These are phyloP conservation scores for Glaciozyma antarctica DNA, from an alignment of 768 basidiomycete genomes.

Conservation along the genomic window DNA sequence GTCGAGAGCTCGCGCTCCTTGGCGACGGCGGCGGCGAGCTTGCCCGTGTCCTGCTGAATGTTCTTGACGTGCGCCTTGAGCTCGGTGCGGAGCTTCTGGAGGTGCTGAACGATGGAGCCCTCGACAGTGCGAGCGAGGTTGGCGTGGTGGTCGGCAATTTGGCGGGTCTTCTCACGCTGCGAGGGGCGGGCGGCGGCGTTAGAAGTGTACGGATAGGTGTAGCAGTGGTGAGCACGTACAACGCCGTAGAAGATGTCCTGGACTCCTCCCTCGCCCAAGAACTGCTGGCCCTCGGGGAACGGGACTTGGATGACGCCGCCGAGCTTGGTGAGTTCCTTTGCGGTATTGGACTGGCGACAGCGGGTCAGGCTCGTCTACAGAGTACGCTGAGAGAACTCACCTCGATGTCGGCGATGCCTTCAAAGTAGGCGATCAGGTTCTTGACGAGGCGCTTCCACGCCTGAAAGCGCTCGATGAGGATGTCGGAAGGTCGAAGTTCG, in stretches of 20 bases:
- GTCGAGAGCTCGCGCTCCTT: slow-evolving; percentile 84
- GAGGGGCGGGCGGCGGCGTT: not conserved
- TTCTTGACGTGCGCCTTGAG: slow-evolving; percentile 92
- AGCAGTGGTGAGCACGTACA: slow-evolving; percentile 11
- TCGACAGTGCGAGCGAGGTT: slow-evolving; percentile 94
- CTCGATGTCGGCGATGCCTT: slow-evolving; percentile 71
- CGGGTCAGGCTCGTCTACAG: not conserved
- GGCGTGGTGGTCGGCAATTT: slow-evolving; percentile 90
- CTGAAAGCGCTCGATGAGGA: slow-evolving; percentile 71
- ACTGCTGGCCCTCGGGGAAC: slow-evolving; percentile 67
- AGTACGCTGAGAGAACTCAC: not conserved
- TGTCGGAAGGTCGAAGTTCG: slow-evolving; percentile 71
- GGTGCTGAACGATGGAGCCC: slow-evolving; percentile 91
- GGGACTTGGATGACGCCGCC: slow-evolving; percentile 95
- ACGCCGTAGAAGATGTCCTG: slow-evolving; percentile 79
- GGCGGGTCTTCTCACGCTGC: slow-evolving; percentile 72
- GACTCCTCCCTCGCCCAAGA: slow-evolving; percentile 91
- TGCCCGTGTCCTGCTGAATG: slow-evolving; percentile 37
- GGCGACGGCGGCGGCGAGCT: slow-evolving; percentile 54
- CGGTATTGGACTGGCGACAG: slow-evolving; percentile 57
- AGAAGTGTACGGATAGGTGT: not conserved
- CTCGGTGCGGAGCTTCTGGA: slow-evolving; percentile 86
- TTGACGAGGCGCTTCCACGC: slow-evolving; percentile 35
- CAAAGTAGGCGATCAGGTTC: slow-evolving; percentile 35
- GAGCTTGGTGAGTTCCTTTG: slow-evolving; percentile 83